Evolutionary conservation across 352 stramenopile species (phyloP).

Genomic region (Stramenopiles sp.): DNA sequence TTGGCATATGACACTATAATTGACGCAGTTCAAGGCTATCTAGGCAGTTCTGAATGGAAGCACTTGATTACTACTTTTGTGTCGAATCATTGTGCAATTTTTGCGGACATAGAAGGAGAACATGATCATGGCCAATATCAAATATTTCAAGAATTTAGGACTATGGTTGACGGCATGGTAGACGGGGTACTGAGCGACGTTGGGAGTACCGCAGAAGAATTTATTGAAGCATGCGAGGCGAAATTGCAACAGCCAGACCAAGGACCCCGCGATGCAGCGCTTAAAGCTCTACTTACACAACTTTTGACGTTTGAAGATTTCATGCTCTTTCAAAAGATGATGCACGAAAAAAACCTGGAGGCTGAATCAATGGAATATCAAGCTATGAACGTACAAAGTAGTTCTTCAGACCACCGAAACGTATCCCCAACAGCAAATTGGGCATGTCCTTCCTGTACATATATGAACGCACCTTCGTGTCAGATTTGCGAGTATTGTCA

Average conservation of each 20-base stretch:
- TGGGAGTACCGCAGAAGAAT: slow-evolving; percentile 1
- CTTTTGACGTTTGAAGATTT: slow-evolving; percentile 13
- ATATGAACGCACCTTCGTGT: neutral
- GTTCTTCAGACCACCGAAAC: neutral
- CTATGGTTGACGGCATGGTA: neutral
- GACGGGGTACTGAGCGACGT: slow-evolving; percentile 2
- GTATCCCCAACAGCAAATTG: neutral
- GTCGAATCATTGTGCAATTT: neutral
- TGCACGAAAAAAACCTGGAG: slow-evolving; percentile 8
- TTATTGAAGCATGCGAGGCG: neutral
- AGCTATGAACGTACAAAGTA: neutral
- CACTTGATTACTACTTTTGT: neutral
- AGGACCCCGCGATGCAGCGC: neutral
- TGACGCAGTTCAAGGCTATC: neutral
- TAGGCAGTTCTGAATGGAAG: neutral
- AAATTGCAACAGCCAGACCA: neutral
- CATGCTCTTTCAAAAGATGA: slow-evolving; percentile 11
- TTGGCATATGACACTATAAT: neutral
- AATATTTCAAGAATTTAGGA: neutral
- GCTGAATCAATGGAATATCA: neutral
- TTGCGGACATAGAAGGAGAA: slow-evolving; percentile 5
- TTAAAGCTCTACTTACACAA: neutral
- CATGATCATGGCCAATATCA: slow-evolving; percentile 4
- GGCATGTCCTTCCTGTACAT: slow-evolving; percentile 11
- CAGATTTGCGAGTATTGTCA: slow-evolving; percentile 6